Base-by-base conservation (phyloP, 2,329 filamentous ascomycete genomes). In the Hypoxylon sp. region DNA sequence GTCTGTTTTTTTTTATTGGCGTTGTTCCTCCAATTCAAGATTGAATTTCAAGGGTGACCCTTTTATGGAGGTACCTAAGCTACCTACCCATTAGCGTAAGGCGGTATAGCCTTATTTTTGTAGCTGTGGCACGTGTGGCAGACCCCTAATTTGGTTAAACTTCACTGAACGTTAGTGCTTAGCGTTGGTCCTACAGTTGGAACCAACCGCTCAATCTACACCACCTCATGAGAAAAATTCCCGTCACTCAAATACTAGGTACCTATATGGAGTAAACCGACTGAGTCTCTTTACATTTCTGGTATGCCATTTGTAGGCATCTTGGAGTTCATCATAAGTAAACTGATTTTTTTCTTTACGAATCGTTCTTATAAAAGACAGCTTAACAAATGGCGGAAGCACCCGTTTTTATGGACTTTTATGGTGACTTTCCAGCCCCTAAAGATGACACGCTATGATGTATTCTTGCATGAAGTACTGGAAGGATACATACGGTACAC, bases 91-190 rank as follows among this genome's bases (percentile, higher is more conserved):
- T 41, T 50, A 50, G 34, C n/a, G 56, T 50, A 50, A 17, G 56
- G 56, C 56, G 13, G 30, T n/a, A 23, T 48, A 52, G 58, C 49
- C 38, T 46, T 52, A 25, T 60, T 60, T 60, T 60, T 45, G 58
- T 38, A 41, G 21, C 13, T 34, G n/a, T 51, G 32, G 36, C 34
- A 51, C 48, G 32, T 34, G 41, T 48, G 30, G 4, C 11, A 23
- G 56, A 43, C 36, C 57, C 57, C 57, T 60, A 60, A 46, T 46
- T 21, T 23, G 34, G 30, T 14, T 55, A 17, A 53, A 55, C 23
- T 55, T 43, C 13, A 23, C 23, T 30, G 36, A 36, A 41, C 5
- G 13, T 30, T 32, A 23, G 48, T n/a, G 36, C 13, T 55, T 30
- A 9, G 28, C 28, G 28, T 30, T 30, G 28, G 28, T 30, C 6